Evolutionary conservation across 1,284 basidiomycete species (phyloP).

Genomic region (Moesziomyces parantarcticus): DNA sequence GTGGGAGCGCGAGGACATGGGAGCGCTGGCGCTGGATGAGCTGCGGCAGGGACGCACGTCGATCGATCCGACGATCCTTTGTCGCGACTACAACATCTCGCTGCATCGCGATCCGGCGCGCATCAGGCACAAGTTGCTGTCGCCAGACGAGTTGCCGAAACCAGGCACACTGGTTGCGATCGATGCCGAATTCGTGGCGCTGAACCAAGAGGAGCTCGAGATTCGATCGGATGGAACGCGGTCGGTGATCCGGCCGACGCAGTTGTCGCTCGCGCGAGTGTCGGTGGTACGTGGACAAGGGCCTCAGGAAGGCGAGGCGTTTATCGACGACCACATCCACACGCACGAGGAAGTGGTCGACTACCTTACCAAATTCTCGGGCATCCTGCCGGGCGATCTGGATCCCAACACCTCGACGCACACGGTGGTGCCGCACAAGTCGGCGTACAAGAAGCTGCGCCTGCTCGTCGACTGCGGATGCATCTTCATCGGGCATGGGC

Average conservation of each 20-base stretch:
- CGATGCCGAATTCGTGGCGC: slow-evolving; percentile 96
- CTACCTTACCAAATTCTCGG: slow-evolving; percentile 95
- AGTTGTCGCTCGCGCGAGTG: slow-evolving; percentile 91
- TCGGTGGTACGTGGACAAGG: slow-evolving; percentile 91
- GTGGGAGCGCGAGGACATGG: slow-evolving; percentile 80
- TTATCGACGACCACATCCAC: slow-evolving; percentile 98
- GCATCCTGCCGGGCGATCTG: slow-evolving; percentile 84
- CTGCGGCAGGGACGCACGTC: slow-evolving; percentile 38
- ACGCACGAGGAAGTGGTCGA: slow-evolving; percentile 94
- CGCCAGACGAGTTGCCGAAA: slow-evolving; percentile 82
- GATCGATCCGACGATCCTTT: slow-evolving; percentile 73
- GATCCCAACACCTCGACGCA: slow-evolving; percentile 84
- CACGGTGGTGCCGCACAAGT: slow-evolving; percentile 91
- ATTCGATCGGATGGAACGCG: slow-evolving; percentile 93
- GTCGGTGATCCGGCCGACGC: slow-evolving; percentile 88
- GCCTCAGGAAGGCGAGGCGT: slow-evolving; percentile 80
- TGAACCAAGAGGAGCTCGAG: slow-evolving; percentile 96
- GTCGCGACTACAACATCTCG: slow-evolving; percentile 80
- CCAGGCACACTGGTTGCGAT: slow-evolving; percentile 88
- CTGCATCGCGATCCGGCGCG: slow-evolving; percentile 76
- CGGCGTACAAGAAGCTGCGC: slow-evolving; percentile 97
- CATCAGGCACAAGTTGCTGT: slow-evolving; percentile 82
- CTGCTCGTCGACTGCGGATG: slow-evolving; percentile 93
- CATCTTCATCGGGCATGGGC: slow-evolving; percentile 95
- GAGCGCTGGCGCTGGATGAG: slow-evolving; percentile 20